Evolutionary conservation across 1,139 yeast genomes (phyloP).

Genomic region (Magnusiomyces ingens): DNA sequence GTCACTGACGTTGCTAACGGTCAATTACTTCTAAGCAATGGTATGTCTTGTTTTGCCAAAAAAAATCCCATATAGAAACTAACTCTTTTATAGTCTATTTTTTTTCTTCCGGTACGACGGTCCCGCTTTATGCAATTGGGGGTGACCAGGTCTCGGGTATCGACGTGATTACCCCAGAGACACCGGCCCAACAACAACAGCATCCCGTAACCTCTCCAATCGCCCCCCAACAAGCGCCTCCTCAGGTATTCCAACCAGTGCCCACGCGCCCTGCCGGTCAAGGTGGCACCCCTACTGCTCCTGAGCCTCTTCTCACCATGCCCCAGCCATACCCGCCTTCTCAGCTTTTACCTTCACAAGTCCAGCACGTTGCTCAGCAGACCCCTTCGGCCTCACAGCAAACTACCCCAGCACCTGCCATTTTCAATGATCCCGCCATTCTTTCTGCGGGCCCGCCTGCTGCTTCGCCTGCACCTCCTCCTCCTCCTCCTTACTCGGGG

Average conservation of each 20-base stretch:
- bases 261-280: constrained; percentile 1
- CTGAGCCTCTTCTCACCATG: not conserved
- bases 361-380: not conserved
- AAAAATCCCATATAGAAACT: no score
- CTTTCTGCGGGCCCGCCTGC: constrained; percentile 21
- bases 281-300: not conserved
- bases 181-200: constrained; percentile 3
- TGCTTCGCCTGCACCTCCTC: constrained; percentile 14
- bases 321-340: not conserved
- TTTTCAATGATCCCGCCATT: constrained; percentile 28
- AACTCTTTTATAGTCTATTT: constrained; percentile 19
- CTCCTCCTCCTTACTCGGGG: constrained; percentile 9
- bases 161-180: not conserved
- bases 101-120: constrained; percentile 19
- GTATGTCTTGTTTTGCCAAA: constrained; percentile 11
- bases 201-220: constrained; percentile 10
- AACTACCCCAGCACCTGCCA: constrained; percentile 5
- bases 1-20: constrained; percentile 30
- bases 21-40: constrained; percentile 24
- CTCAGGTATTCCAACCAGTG: constrained; percentile 1
- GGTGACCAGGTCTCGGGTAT: constrained; percentile 4
- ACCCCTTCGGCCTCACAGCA: constrained; percentile 9
- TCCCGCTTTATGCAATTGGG: constrained; percentile 15
- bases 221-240: constrained; percentile 1
- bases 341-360: not conserved